Conservation (phyloP, 331 rosid genomes). For the Cydonia oblonga region DNA sequence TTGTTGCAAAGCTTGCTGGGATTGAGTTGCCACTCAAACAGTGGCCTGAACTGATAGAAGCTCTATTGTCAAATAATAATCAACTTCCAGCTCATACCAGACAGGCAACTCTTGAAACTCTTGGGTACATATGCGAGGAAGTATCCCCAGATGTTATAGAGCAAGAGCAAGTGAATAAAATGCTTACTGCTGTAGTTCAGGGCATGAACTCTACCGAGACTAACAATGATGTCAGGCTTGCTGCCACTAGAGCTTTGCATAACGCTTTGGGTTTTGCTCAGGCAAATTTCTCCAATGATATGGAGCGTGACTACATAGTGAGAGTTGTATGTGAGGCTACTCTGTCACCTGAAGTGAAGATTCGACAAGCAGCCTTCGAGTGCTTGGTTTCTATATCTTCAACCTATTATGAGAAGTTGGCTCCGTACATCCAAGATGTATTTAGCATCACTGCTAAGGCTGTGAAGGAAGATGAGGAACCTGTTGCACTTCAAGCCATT, state of each 20-base stretch:
- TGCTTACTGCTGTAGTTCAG: conserved; percentile 78
- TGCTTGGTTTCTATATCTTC: too few relatives aligned
- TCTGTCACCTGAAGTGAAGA: too few relatives aligned
- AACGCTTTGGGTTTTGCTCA: conserved; percentile 78
- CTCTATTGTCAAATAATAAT: conserved; percentile 46
- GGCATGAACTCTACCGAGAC: conserved; percentile 66
- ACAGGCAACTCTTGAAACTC: conserved; percentile 72
- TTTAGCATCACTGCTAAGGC: too few relatives aligned
- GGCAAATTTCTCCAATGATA: conserved; percentile 69
- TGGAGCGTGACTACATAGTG: conserved; percentile 47
- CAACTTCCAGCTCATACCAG: conserved; percentile 59
- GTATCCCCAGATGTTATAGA: conserved; percentile 68
- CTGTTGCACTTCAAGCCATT: too few relatives aligned
- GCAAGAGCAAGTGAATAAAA: conserved; percentile 68
- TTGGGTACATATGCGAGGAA: conserved; percentile 80
- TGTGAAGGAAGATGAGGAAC: too few relatives aligned
- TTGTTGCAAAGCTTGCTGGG: conserved; percentile 5
- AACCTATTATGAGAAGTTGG: too few relatives aligned
- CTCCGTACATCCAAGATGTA: too few relatives aligned
- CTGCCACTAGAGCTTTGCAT: conserved; percentile 57
- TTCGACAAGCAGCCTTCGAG: too few relatives aligned
- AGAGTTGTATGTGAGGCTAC: too few relatives aligned
- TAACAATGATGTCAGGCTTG: conserved; percentile 65
- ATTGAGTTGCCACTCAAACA: conserved; percentile 71
- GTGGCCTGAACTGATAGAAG: conserved; percentile 64